A percentile compares a stretch with the other conserved stretches of the same genome.
phyloP scores from a whole-genome alignment of 805 yeast species.

The Candida boleticola region DNA sequence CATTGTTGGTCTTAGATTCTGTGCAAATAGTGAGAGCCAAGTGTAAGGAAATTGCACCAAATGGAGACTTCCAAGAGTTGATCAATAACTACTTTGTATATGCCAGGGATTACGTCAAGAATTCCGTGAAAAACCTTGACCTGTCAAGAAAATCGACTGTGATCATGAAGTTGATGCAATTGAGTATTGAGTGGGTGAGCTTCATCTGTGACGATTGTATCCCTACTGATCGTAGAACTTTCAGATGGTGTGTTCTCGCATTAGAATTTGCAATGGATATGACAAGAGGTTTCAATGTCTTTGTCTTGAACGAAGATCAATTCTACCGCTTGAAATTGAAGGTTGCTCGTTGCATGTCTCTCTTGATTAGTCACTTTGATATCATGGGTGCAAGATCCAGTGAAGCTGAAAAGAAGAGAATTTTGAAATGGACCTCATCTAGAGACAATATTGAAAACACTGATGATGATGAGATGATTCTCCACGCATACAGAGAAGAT shows the following conservation, averaged over 20 bases:
- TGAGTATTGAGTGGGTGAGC: conserved; percentile 87
- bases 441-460: conserved; percentile 51
- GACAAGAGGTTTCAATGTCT: conserved; percentile 85
- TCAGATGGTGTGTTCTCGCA: conserved; percentile 95
- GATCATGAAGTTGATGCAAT: conserved; percentile 66
- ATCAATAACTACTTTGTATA: conserved; percentile 73
- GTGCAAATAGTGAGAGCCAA: conserved; percentile 52
- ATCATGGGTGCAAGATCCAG: conserved; percentile 96
- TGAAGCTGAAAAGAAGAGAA: conserved; percentile 56
- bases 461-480: conserved; percentile 37
- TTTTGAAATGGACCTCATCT: conserved; percentile 52
- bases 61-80: conserved; percentile 68
- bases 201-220: conserved; percentile 93
- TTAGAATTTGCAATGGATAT: conserved; percentile 94
- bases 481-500: conserved; percentile 58
- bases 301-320: conserved; percentile 75
- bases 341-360: conserved; percentile 92
- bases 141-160: conserved; percentile 64
- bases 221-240: conserved; percentile 87
- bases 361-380: conserved; percentile 92
- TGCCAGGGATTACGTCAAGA: conserved; percentile 78
- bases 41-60: conserved; percentile 48
- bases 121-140: conserved; percentile 63
- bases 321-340: conserved; percentile 69
- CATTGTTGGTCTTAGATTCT: conserved; percentile 62